A percentile compares a stretch with the other conserved stretches of the same genome.
phyloP scores from a whole-genome alignment of 441 rosid species.

The Capsella rubella region DNA sequence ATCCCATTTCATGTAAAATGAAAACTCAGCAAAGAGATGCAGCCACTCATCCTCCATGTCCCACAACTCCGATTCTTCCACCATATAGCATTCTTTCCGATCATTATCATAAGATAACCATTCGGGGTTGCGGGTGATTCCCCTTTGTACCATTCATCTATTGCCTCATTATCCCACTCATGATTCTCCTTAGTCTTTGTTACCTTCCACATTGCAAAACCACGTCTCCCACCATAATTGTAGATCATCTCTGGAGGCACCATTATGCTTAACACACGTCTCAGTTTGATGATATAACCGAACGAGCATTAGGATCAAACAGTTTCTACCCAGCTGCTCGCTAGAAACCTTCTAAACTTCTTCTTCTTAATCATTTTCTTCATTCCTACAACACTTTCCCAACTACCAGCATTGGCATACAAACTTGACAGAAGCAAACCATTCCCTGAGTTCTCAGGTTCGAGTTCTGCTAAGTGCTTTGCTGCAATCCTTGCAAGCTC shows the following conservation, averaged over 20 bases:
- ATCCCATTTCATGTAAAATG: neutral
- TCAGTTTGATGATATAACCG: slow-evolving; percentile 7
- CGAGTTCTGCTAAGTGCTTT: slow-evolving; percentile 64
- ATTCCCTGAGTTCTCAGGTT: slow-evolving; percentile 75
- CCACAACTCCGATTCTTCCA: neutral
- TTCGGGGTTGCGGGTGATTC: too few relatives aligned
- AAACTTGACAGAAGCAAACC: slow-evolving; percentile 60
- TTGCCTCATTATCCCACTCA: too few relatives aligned
- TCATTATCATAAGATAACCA: too few relatives aligned
- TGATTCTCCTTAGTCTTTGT: too few relatives aligned
- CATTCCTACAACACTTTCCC: slow-evolving; percentile 58
- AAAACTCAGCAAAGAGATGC: neutral
- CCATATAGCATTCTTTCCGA: neutral
- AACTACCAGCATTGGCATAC: slow-evolving; percentile 68
- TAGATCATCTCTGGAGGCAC: too few relatives aligned
- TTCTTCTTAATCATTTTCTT: slow-evolving; percentile 63
- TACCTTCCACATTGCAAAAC: too few relatives aligned
- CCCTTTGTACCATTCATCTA: too few relatives aligned
- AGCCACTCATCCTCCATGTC: neutral
- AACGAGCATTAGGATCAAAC: slow-evolving; percentile 29
- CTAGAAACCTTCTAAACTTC: slow-evolving; percentile 53
- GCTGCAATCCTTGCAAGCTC: slow-evolving; percentile 72
- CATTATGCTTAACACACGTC: too few relatives aligned
- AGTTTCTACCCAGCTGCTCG: slow-evolving; percentile 76
- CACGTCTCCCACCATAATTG: too few relatives aligned